Evolutionary conservation across 139 green algal genomes (phyloP), one percentile per base, ranked within the genome.

Genomic region (Yamagishiella unicocca): DNA sequence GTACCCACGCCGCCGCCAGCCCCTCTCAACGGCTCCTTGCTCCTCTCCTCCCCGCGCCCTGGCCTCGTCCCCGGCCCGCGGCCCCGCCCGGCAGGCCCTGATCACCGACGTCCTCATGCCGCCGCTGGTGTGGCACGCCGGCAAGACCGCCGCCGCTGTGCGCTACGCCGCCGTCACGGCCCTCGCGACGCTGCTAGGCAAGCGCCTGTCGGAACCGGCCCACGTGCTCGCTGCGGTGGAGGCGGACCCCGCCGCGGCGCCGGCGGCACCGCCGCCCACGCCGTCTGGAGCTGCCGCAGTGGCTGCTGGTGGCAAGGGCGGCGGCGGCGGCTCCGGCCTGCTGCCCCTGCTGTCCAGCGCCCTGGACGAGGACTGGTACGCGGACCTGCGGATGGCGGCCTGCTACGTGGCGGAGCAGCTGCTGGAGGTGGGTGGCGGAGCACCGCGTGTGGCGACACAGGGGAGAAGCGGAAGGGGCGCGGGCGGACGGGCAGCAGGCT

Each of bases 301-400:
- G 17, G 21, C 45, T 29, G 45, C 22, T 4, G 53, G 53, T 46
- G 75, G 33, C 25, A 19, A 29, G 25, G 55, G 43, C 42, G 77
- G 35, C 70, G 70, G 70, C 40, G 67, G 35, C 84, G 78, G 58
- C 53, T 25, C 50, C 50, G 27, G 53, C 14, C 88, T 97, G 78
- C 92, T 96, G 83, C 93, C 95, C 3, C 89, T 93, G 88, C 82
- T 97, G 74, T 61, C 83, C 6, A 90, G 93, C 38, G 90, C 87
- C 55, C 81, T 98, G 83, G 95, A 98, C 50, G 96, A 98, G 84
- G 95, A 98, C 78, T 97, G 95, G 85, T 96, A 96, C 87, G 87
- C 88, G 3, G 96, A 97, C 74, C 93, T 95, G n/a, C 67, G 82
- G 50, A 68, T 91, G 53, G 83, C 90, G 25, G 91, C 91, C 24